These are phyloP conservation scores for Myrica gale DNA, from an alignment of 306 rosid genomes.

Conservation along the genomic window DNA sequence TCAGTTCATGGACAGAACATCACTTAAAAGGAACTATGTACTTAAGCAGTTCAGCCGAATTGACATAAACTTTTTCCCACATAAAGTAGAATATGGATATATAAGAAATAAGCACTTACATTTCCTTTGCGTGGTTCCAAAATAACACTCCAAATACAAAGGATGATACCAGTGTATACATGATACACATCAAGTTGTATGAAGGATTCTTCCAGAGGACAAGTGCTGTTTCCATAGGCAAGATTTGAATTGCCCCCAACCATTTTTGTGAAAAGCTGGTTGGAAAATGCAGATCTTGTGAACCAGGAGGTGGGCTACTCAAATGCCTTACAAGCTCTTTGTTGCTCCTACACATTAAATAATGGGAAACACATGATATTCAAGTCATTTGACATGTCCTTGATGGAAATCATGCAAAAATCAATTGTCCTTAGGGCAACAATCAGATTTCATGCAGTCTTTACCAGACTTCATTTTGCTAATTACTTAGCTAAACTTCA, in stretches of 20 bases:
- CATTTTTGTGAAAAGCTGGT: conserved; percentile 48
- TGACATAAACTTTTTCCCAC: too few relatives aligned
- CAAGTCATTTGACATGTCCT: too few relatives aligned
- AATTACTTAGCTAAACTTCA: too few relatives aligned
- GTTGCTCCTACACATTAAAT: conserved; percentile 43
- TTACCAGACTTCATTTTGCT: background rate
- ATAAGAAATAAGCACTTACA: conserved; percentile 24
- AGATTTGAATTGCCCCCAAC: conserved; percentile 43
- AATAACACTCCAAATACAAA: background rate
- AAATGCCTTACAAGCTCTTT: conserved; percentile 42
- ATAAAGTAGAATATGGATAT: too few relatives aligned
- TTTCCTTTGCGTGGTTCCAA: conserved; percentile 36
- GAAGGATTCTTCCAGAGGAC: conserved; percentile 9
- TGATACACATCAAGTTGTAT: background rate
- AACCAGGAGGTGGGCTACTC: conserved; percentile 50
- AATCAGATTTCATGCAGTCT: conserved; percentile 4
- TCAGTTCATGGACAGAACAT: too few relatives aligned
- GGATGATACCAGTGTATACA: background rate
- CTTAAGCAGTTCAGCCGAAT: too few relatives aligned
- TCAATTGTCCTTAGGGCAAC: too few relatives aligned
- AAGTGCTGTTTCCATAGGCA: too few relatives aligned
- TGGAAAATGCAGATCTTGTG: conserved; percentile 49
- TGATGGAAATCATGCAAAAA: too few relatives aligned
- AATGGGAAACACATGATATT: background rate
- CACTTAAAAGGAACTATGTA: too few relatives aligned